Base-by-base conservation (phyloP, 2,329 filamentous ascomycete species). In the Cladorrhinum sp. region DNA sequence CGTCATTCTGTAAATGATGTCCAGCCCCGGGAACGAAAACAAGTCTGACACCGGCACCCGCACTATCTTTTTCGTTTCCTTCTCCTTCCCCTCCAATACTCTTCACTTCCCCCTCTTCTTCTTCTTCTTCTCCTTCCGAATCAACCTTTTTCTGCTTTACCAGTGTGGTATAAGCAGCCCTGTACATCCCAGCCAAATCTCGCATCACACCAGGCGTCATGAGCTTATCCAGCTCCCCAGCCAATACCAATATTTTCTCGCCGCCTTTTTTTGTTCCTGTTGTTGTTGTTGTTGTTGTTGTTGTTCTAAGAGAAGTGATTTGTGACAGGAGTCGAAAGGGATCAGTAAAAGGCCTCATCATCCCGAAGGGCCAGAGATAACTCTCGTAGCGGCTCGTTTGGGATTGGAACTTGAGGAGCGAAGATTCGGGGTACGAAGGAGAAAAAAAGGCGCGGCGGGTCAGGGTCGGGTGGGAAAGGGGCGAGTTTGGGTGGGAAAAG, bases 1-100 rank as follows among this genome's bases (percentile, higher is more conserved):
- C 69, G 65, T 84, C 80, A 59, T 84, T 82, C 67, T 83, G 80
- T 50, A 83, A 62, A 70, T 85, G 81, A 68, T 85, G 81, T 1
- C 77, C 81, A 2, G 79, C 73, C 2, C 74, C 76, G 2, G 74
- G 71, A 1, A 83, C 77, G 51, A 78, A 70, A 16, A 66, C 73
- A 52, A 80, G 69, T 52, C 71, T 68, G 9, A 83, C 78, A 1
- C 77, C 78, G 10, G 71, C 66, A 2, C 71, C 71, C 2, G 48
- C 65, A 20, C 68, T 65, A 53, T 74, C 73, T 28, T 65, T 24
- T 1, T 55, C 9, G 9, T 28, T 28, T 28, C 65, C 24, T 1
- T 54, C 70, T 6, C 65, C 69, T 48, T 67, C 68, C 0, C 67
- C 69, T 0, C 59, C 23, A 8, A 70, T 10, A 28, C 23, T 46